phyloP scores from a whole-genome alignment of 106 monocot genomes.

The Dendrobium officinale region DNA sequence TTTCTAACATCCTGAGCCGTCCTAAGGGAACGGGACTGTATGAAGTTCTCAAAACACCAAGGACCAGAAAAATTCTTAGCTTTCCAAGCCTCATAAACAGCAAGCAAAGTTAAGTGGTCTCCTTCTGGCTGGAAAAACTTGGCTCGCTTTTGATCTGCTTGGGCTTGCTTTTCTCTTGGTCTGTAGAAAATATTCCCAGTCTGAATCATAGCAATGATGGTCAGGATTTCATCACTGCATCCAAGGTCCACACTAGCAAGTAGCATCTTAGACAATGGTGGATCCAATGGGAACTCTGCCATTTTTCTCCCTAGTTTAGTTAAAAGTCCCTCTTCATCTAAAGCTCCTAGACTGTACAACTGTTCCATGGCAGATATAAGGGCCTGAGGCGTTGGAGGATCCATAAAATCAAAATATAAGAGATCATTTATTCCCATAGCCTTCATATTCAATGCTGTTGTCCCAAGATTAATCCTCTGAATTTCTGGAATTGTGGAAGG shows the following conservation, averaged over 20 bases:
- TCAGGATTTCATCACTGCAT: conserved; percentile 90
- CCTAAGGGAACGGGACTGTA: conserved; percentile 84
- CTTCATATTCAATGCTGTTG: conserved; percentile 76
- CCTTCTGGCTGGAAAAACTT: conserved; percentile 99
- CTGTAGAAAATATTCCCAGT: conserved; percentile 91
- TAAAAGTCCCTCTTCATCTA: conserved; percentile 91
- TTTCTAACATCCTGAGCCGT: conserved; percentile 95
- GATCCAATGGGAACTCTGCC: conserved; percentile 94
- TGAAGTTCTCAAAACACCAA: conserved; percentile 99
- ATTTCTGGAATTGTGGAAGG: conserved; percentile 90
- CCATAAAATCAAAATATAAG: conserved; percentile 94
- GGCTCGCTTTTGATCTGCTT: conserved; percentile 93
- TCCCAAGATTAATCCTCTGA: conserved; percentile 85
- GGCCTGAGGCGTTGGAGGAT: conserved; percentile 92
- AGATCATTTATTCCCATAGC: conserved; percentile 98
- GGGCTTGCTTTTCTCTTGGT: conserved; percentile 93
- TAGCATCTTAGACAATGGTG: conserved; percentile 88
- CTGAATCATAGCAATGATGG: conserved; percentile 96
- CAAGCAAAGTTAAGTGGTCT: conserved; percentile 84
- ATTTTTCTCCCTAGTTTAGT: conserved; percentile 95
- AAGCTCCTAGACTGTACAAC: conserved; percentile 77
- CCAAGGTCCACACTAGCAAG: conserved; percentile 96
- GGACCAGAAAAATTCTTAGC: conserved; percentile 95
- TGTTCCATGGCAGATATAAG: conserved; percentile 97
- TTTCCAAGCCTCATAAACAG: conserved; percentile 99